These are phyloP conservation scores for Phytophthora pluvialis DNA, from an alignment of 352 stramenopile genomes.

Conservation along the genomic window DNA sequence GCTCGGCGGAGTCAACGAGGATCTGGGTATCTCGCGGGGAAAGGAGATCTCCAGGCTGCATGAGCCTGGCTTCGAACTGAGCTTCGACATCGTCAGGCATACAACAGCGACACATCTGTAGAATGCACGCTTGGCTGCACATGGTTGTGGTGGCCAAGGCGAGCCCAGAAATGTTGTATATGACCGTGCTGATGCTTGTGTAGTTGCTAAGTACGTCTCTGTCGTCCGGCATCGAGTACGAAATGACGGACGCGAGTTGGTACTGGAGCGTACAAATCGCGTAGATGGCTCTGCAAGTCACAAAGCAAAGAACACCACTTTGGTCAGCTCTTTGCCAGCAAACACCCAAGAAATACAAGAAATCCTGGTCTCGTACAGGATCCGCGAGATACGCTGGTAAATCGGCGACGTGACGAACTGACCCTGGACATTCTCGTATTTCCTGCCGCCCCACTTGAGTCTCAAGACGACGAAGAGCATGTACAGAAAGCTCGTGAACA, in stretches of 20 bases:
- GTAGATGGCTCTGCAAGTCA: constrained; percentile 45
- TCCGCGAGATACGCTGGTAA: constrained; percentile 61
- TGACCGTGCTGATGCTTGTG: constrained; percentile 41
- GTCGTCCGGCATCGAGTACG: constrained; percentile 36
- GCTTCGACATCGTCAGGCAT: constrained; percentile 48
- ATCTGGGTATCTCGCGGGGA: constrained; percentile 35
- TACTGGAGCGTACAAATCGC: constrained; percentile 61
- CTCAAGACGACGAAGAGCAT: constrained; percentile 42
- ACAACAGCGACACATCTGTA: constrained; percentile 40
- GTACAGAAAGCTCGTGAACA: constrained; percentile 51
- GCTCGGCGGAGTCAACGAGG: constrained; percentile 38
- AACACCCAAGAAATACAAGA: not conserved
- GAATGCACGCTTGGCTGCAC: constrained; percentile 48
- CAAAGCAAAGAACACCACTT: not conserved
- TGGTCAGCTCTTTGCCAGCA: not conserved
- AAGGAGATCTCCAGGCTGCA: constrained; percentile 36
- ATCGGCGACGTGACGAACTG: constrained; percentile 60
- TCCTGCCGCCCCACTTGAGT: constrained; percentile 54
- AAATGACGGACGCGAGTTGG: constrained; percentile 49
- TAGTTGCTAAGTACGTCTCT: constrained; percentile 31
- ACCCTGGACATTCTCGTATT: constrained; percentile 66
- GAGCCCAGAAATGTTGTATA: constrained; percentile 47
- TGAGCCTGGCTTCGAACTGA: constrained; percentile 38
- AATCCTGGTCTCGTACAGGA: constrained; percentile 39
- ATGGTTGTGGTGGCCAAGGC: constrained; percentile 47